A percentile compares a stretch with the other conserved stretches of the same genome.
Evolutionary conservation across 2,329 filamentous ascomycete species (phyloP).

Genomic region (Phaeosphaeriaceae sp.): DNA sequence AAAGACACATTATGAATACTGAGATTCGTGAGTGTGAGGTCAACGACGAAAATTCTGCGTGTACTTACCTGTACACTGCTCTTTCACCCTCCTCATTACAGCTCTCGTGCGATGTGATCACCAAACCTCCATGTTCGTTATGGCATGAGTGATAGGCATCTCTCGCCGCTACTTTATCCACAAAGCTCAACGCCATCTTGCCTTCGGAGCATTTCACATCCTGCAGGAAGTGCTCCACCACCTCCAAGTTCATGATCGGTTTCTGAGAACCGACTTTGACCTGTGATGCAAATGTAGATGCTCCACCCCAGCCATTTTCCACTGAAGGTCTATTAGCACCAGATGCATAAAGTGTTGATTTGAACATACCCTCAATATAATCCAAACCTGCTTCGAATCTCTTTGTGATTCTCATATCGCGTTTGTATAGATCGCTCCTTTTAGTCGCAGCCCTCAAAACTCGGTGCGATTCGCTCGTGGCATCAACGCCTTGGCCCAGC

Average conservation of each 20-base stretch:
- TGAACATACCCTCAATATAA: constrained; percentile 42
- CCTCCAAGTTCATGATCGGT: constrained; percentile 45
- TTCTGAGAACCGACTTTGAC: constrained; percentile 40
- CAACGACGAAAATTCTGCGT: background rate
- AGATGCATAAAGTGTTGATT: background rate
- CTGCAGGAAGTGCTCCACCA: constrained; percentile 44
- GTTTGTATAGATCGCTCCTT: constrained; percentile 30
- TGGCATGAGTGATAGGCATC: constrained; percentile 36
- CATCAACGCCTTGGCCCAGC: constrained; percentile 17
- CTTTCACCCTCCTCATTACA: constrained; percentile 48
- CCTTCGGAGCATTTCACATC: constrained; percentile 35
- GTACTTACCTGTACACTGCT: constrained; percentile 40
- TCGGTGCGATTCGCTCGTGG: constrained; percentile 18
- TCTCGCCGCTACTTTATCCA: constrained; percentile 27
- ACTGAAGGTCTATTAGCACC: constrained; percentile 14
- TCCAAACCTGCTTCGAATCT: constrained; percentile 36
- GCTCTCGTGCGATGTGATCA: constrained; percentile 47
- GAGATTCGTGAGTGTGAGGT: background rate
- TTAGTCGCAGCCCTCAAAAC: constrained; percentile 42
- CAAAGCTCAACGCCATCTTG: constrained; percentile 40
- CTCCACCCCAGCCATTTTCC: constrained; percentile 31
- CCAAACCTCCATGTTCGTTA: constrained; percentile 29
- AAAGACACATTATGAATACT: constrained; percentile 33
- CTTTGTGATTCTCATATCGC: constrained; percentile 33
- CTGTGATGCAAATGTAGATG: constrained; percentile 44